Conservation (phyloP, 495 filamentous ascomycete species). For the Halenospora varia region DNA sequence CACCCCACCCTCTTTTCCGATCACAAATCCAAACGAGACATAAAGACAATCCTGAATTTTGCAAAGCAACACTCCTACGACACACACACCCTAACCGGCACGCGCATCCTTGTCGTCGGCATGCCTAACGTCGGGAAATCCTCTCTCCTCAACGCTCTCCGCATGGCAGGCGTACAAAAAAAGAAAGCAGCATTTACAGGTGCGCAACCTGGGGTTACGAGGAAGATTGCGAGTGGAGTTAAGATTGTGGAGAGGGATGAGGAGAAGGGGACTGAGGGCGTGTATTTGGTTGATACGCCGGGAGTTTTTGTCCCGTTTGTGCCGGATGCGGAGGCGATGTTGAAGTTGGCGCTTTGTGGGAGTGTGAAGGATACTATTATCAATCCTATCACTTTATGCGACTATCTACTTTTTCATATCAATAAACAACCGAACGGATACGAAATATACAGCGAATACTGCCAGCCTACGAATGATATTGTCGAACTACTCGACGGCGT, state of each 20-base stretch:
- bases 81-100: constrained; percentile 57
- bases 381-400: constrained; percentile 67
- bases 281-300: constrained; percentile 51
- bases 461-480: constrained; percentile 78
- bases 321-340: constrained; percentile 76
- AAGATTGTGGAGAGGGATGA: constrained; percentile 53
- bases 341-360: constrained; percentile 86
- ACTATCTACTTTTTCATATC: constrained; percentile 83
- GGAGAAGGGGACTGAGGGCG: constrained; percentile 28
- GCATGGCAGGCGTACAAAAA: constrained; percentile 58
- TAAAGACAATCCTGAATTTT: constrained; percentile 48
- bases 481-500: constrained; percentile 60
- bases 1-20: constrained; percentile 57
- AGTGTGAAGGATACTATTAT: constrained; percentile 88
- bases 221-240: constrained; percentile 78
- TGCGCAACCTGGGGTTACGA: constrained; percentile 81
- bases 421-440: constrained; percentile 45
- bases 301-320: constrained; percentile 95
- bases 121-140: constrained; percentile 98
- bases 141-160: constrained; percentile 82
- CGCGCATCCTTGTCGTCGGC: constrained; percentile 81
- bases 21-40: constrained; percentile 22
- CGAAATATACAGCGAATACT: constrained; percentile 56
- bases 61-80: constrained; percentile 42
- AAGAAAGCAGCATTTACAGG: constrained; percentile 78